These are phyloP conservation scores for Aegilops tauschii DNA, from an alignment of 176 grass and related monocot genomes.

Conservation along the genomic window DNA sequence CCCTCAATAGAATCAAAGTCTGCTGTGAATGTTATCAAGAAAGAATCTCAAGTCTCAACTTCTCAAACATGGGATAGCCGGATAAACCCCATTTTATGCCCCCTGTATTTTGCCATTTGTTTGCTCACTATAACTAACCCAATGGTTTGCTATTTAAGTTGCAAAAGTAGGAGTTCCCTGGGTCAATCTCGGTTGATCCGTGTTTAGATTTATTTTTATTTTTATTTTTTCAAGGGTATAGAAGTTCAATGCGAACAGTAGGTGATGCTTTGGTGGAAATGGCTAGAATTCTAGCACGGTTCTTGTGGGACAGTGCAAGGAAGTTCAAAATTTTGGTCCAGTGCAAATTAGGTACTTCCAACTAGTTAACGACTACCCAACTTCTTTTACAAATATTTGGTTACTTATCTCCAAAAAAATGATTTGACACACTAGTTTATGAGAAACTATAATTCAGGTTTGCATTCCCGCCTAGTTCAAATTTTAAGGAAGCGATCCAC, in stretches of 20 bases:
- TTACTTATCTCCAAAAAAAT: slow-evolving; percentile 1
- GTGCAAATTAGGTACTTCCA: background rate
- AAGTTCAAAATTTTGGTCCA: background rate
- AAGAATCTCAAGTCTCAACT: slow-evolving; percentile 1
- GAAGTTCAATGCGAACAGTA: background rate
- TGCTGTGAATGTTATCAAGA: slow-evolving; percentile 1
- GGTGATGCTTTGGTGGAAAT: background rate
- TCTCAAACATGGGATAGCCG: background rate
- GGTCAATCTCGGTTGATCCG: background rate
- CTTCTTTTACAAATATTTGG: background rate
- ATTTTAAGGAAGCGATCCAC: background rate
- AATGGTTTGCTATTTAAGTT: background rate
- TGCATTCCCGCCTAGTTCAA: background rate
- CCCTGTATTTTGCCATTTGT: background rate
- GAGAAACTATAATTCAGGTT: background rate
- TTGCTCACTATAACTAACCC: background rate
- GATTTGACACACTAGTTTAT: slow-evolving; percentile 12
- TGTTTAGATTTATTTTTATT: background rate
- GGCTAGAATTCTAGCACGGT: background rate
- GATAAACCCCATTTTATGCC: background rate
- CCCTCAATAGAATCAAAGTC: background rate
- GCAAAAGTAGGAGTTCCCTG: background rate
- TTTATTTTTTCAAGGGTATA: background rate
- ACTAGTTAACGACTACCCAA: background rate
- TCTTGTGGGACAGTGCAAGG: background rate